A percentile compares a stretch with the other conserved stretches of the same genome.
Evolutionary conservation across 2,329 filamentous ascomycete genomes (phyloP).

Genomic region (Metarhizium humberi): DNA sequence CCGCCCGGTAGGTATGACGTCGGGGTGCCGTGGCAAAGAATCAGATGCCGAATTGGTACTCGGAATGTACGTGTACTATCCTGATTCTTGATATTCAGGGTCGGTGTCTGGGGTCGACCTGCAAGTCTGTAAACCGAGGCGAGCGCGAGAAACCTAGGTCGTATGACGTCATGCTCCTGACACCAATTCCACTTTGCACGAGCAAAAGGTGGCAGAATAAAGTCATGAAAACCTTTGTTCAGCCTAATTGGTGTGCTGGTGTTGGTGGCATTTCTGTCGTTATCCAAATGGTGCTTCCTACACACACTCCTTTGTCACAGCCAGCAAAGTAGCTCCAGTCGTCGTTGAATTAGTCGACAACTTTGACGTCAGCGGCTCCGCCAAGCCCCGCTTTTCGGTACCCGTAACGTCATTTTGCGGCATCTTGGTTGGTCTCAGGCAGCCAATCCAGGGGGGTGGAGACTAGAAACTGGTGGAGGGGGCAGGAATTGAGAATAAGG

Average conservation of each 20-base stretch:
- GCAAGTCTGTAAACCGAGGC: too few relatives aligned
- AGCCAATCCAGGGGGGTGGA: too few relatives aligned
- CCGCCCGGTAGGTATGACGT: neutral
- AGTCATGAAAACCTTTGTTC: too few relatives aligned
- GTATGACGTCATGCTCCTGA: neutral
- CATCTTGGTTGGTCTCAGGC: slow-evolving; percentile 2
- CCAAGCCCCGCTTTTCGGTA: neutral
- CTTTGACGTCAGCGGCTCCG: slow-evolving; percentile 20
- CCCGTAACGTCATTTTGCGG: slow-evolving; percentile 15
- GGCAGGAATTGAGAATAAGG: too few relatives aligned
- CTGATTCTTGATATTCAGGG: neutral
- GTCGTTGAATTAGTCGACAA: slow-evolving; percentile 7
- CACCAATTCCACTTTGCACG: neutral
- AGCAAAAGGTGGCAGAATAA: too few relatives aligned
- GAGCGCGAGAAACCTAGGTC: too few relatives aligned
- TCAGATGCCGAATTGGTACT: neutral
- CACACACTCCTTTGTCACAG: too few relatives aligned
- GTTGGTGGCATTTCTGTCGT: too few relatives aligned
- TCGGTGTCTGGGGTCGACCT: neutral
- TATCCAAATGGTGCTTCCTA: too few relatives aligned
- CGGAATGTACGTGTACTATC: neutral
- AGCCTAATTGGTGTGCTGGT: too few relatives aligned
- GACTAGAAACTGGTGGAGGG: too few relatives aligned
- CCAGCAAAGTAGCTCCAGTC: neutral
- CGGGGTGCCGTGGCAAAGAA: neutral